phyloP scores from a whole-genome alignment of 2,329 filamentous ascomycete species.

The Mariannaea sp. region DNA sequence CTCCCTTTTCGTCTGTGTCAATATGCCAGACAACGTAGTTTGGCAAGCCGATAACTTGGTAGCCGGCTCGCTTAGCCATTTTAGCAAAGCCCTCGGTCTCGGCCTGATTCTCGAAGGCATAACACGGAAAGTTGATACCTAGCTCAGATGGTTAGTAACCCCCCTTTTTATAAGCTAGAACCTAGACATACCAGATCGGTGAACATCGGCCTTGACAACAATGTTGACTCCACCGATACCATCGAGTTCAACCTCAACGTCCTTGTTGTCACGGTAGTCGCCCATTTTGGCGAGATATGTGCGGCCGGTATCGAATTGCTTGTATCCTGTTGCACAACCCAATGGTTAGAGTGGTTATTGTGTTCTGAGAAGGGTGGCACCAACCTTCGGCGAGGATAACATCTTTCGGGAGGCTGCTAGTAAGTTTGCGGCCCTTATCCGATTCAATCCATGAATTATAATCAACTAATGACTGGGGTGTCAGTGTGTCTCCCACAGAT shows the following conservation, averaged over 20 bases:
- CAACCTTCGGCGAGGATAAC: slow-evolving; percentile 87
- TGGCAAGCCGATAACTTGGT: slow-evolving; percentile 87
- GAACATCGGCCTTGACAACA: slow-evolving; percentile 95
- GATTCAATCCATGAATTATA: slow-evolving; percentile 99
- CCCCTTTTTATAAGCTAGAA: background rate
- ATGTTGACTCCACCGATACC: slow-evolving; percentile 98
- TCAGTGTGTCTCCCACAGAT: slow-evolving; percentile 21
- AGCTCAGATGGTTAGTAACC: slow-evolving; percentile 32
- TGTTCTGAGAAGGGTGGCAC: slow-evolving; percentile 9
- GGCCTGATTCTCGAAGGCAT: slow-evolving; percentile 97
- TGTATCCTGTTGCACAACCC: slow-evolving; percentile 69
- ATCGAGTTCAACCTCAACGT: slow-evolving; percentile 89
- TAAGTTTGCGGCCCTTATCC: slow-evolving; percentile 77
- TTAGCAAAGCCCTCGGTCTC: slow-evolving; percentile 98
- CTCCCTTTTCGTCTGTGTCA: slow-evolving; percentile 92
- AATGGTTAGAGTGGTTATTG: slow-evolving; percentile 15
- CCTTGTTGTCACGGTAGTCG: slow-evolving; percentile 89
- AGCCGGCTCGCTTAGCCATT: slow-evolving; percentile 96
- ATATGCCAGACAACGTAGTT: slow-evolving; percentile 99
- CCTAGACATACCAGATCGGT: slow-evolving; percentile 75
- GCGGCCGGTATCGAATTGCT: slow-evolving; percentile 88
- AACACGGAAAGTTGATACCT: slow-evolving; percentile 98
- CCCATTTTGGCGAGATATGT: slow-evolving; percentile 90
- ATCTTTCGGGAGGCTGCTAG: slow-evolving; percentile 75
- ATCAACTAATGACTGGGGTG: slow-evolving; percentile 66